Percentiles rank a stretch among this genome's conserved stretches.
Evolutionary conservation across 345 rosid species (phyloP).

Genomic region (Boechera retrofracta): DNA sequence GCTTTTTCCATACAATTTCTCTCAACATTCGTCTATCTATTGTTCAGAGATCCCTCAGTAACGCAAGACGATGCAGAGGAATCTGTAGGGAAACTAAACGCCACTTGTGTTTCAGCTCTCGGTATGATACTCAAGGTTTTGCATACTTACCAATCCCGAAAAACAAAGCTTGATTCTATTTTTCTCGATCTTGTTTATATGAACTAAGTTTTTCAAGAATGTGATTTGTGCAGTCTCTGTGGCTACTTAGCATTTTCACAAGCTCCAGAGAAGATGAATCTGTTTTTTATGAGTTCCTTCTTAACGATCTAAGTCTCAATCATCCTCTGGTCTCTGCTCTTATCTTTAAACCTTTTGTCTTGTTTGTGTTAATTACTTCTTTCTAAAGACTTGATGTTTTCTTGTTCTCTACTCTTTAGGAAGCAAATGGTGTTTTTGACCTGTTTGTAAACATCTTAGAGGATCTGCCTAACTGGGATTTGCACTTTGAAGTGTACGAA

Average conservation of each 20-base stretch:
- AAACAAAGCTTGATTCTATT: not conserved
- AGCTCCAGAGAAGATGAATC: conserved; percentile 5
- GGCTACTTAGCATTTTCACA: not conserved
- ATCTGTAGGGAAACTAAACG: not conserved
- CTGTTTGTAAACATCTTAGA: conserved; percentile 9
- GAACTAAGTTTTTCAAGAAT: conserved; percentile 6
- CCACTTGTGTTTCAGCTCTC: conserved; percentile 13
- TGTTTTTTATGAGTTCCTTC: not conserved
- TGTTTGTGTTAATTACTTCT: not conserved
- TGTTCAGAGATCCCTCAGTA: not conserved
- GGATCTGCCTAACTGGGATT: not conserved
- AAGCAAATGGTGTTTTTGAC: not conserved
- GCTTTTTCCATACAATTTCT: not conserved
- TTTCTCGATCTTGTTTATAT: not conserved
- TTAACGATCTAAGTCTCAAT: not conserved
- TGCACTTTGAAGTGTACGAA: conserved; percentile 1
- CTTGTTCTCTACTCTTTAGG: conserved; percentile 18
- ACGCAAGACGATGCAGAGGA: not conserved
- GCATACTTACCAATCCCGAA: too few relatives aligned
- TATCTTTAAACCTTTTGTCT: not conserved
- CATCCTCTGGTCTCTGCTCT: conserved; percentile 13
- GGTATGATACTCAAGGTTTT: conserved; percentile 26
- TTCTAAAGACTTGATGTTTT: conserved; percentile 11
- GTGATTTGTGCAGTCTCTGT: conserved; percentile 14
- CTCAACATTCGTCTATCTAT: not conserved